Percentiles rank a stretch among this genome's conserved stretches.
These are phyloP conservation scores for Pseudogymnoascus sp. DNA, from an alignment of 2,329 filamentous ascomycete species.

Conservation along the genomic window DNA sequence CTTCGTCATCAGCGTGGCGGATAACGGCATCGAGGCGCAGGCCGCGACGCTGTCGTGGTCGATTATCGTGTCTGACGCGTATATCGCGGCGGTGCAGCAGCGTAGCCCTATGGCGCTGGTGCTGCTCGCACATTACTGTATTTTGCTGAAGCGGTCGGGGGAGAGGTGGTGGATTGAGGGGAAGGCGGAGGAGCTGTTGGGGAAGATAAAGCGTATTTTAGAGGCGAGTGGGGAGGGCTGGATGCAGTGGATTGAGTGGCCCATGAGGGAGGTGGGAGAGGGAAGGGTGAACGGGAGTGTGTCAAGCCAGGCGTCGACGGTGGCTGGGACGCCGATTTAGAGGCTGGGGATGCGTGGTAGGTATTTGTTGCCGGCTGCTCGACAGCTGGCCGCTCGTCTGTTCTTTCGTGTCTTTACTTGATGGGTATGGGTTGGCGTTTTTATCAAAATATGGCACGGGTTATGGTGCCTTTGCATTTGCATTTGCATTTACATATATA, in stretches of 20 bases:
- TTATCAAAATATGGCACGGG: neutral
- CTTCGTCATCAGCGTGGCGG: slow-evolving; percentile 20
- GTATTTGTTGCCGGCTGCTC: neutral
- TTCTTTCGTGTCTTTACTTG: neutral
- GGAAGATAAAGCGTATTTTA: slow-evolving; percentile 27
- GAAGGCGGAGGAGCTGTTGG: slow-evolving; percentile 36
- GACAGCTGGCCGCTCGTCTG: neutral
- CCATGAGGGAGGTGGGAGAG: slow-evolving; percentile 17
- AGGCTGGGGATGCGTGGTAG: neutral
- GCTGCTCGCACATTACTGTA: slow-evolving; percentile 35
- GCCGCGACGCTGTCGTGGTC: slow-evolving; percentile 34
- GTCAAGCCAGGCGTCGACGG: neutral
- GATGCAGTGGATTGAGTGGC: slow-evolving; percentile 21
- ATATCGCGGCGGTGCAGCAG: slow-evolving; percentile 30
- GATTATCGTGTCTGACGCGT: slow-evolving; percentile 29
- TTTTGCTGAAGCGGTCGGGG: slow-evolving; percentile 33
- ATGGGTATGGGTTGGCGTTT: neutral
- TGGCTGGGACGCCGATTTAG: neutral
- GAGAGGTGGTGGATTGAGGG: slow-evolving; percentile 40
- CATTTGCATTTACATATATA: neutral
- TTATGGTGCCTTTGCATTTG: slow-evolving; percentile 7
- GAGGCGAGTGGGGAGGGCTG: slow-evolving; percentile 16
- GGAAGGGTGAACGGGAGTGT: neutral
- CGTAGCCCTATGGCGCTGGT: slow-evolving; percentile 34
- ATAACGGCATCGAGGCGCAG: slow-evolving; percentile 21